Base-by-base conservation (phyloP, 441 rosid genomes). In the Jatropha multifida region DNA sequence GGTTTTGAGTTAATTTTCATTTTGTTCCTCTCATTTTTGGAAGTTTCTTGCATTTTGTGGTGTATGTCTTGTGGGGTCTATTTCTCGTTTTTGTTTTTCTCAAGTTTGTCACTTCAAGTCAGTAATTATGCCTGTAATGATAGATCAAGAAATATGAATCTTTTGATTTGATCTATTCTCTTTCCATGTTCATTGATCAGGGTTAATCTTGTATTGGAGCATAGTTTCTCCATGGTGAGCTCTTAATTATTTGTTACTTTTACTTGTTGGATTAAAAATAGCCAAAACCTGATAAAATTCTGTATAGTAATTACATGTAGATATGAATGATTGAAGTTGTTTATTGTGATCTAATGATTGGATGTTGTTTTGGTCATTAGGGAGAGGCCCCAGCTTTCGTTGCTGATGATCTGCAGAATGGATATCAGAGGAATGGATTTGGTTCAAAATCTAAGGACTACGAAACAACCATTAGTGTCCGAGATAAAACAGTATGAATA, bases 151-250 rank as follows among this genome's bases (percentile, higher is more conserved):
- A 68, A 41, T 78, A 59, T 60, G 65, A 74, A 67, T 77, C 71
- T 71, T 77, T 80, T 80, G 74, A 77, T 83, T 82, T 86, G 88
- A 87, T 84, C 75, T 80, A 74, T 84, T 79, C 52, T 84, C 12
- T 82, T 79, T 79, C 74, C 70, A 71, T 86, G 62, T 83, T 78
- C 86, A 67, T 85, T 81, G 83, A 81, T 84, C 95, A 91, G 94
- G 92, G 83, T 83, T 79, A 79, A 79, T 84, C 84, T 80, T 85
- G 77, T 82, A 77, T 86, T 86, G 85, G 89, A 87, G 81, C 86
- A 41, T 82, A 81, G 85, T 81, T 86, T 83, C 87, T 84, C 85
- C 88, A 94, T 94, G 98, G 98, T 92, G 91, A 92, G 97, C 90
- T 69, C 80, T 77, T 80, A 51, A 79, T 73, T 51, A 77, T 71